Percentiles rank a stretch among this genome's conserved stretches.
phyloP scores from a whole-genome alignment of 2,329 filamentous ascomycete species.

The Epichloe hybrida region DNA sequence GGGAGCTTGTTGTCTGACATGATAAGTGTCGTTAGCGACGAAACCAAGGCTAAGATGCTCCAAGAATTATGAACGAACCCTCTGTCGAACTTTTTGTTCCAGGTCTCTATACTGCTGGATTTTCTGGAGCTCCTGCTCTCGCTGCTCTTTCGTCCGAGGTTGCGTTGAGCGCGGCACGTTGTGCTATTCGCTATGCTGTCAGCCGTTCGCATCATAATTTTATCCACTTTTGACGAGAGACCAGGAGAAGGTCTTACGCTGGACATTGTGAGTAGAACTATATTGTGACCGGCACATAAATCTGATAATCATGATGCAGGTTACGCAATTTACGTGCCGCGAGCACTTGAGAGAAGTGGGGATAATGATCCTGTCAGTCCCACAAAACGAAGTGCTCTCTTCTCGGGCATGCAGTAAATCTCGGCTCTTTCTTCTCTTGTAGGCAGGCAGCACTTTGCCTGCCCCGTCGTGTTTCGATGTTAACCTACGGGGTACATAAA shows the following conservation, averaged over 20 bases:
- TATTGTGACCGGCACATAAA: too few relatives aligned
- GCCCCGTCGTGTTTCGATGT: too few relatives aligned
- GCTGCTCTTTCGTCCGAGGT: slow-evolving; percentile 48
- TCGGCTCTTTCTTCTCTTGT: too few relatives aligned
- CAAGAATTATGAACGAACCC: not conserved
- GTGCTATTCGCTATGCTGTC: slow-evolving; percentile 23
- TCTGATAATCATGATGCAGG: too few relatives aligned
- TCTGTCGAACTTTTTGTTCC: slow-evolving; percentile 44
- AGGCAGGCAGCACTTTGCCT: too few relatives aligned
- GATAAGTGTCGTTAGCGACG: not conserved
- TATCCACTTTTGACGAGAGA: not conserved
- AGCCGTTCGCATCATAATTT: not conserved
- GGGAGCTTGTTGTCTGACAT: not conserved
- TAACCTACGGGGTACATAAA: too few relatives aligned
- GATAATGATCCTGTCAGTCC: too few relatives aligned
- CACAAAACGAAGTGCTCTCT: too few relatives aligned
- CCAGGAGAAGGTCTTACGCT: not conserved
- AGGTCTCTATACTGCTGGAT: slow-evolving; percentile 60
- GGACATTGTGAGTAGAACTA: not conserved
- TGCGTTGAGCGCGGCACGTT: slow-evolving; percentile 55
- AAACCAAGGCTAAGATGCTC: not conserved
- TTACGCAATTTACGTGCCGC: too few relatives aligned
- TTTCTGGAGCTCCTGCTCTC: slow-evolving; percentile 53
- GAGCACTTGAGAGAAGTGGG: too few relatives aligned
- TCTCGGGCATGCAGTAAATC: too few relatives aligned